These are phyloP conservation scores for Primulina eburnea DNA, from an alignment of 257 asterid genomes.

Conservation along the genomic window DNA sequence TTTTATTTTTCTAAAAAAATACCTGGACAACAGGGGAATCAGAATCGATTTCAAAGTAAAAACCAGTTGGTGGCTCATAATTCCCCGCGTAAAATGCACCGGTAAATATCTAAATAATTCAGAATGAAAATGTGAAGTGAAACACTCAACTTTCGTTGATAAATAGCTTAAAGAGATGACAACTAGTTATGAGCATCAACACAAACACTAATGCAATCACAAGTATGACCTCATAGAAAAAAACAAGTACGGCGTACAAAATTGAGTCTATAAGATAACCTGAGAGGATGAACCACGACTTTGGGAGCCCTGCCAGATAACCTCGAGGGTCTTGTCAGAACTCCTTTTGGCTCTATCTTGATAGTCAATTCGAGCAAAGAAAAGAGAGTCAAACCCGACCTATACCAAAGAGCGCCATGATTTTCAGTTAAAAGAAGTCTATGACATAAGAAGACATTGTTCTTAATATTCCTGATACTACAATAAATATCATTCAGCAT, in stretches of 20 bases:
- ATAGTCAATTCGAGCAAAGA: slow-evolving; percentile 49
- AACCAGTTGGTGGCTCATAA: slow-evolving; percentile 48
- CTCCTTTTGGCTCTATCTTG: slow-evolving; percentile 43
- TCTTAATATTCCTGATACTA: neutral
- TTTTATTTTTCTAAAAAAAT: slow-evolving; percentile 11
- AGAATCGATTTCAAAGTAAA: slow-evolving; percentile 39
- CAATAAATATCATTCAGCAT: neutral
- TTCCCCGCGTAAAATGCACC: slow-evolving; percentile 35
- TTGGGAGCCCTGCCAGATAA: slow-evolving; percentile 39
- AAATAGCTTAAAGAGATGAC: neutral
- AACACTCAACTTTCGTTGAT: slow-evolving; percentile 2
- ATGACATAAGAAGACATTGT: too few species aligned
- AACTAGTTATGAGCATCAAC: slow-evolving; percentile 17
- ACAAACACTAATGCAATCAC: neutral
- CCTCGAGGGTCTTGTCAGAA: slow-evolving; percentile 35
- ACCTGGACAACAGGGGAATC: slow-evolving; percentile 43
- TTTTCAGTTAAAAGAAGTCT: neutral
- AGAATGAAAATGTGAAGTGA: neutral
- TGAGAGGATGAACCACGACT: slow-evolving; percentile 40
- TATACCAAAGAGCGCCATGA: neutral
- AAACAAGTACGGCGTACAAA: too few species aligned
- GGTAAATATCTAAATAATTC: slow-evolving; percentile 37
- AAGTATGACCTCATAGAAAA: neutral
- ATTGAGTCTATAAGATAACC: slow-evolving; percentile 23
- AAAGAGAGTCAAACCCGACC: slow-evolving; percentile 48